Conservation (phyloP, 78 protist species). For the Dictyostelium citrinum region DNA sequence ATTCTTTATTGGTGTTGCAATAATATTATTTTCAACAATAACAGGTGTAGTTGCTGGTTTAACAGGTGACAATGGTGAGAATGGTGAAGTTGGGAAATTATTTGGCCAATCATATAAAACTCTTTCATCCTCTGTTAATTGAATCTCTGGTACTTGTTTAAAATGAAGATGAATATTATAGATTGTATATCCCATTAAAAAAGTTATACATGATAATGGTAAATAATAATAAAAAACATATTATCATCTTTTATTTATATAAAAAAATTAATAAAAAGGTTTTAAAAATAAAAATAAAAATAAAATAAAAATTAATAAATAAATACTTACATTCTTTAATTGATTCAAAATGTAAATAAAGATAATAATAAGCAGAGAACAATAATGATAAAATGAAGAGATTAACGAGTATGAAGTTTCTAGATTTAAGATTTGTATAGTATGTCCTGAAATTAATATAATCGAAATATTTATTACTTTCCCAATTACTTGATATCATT, state of each 20-base stretch:
- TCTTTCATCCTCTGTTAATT: conserved; percentile 47
- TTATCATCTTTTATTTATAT: not conserved
- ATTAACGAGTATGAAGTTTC: not conserved
- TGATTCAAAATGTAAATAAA: not conserved
- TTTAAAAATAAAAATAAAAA: not conserved
- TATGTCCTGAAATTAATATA: conserved; percentile 26
- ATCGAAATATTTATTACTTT: not conserved
- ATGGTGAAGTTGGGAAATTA: conserved; percentile 36
- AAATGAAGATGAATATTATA: conserved; percentile 4
- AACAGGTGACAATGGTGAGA: not conserved
- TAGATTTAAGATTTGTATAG: conserved; percentile 31
- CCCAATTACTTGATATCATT: conserved; percentile 54
- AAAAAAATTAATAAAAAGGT: no score
- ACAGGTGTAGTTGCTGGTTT: not conserved
- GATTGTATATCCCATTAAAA: not conserved
- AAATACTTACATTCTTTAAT: not conserved
- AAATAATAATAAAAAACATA: not conserved
- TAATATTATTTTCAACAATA: no score
- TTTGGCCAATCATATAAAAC: conserved; percentile 48
- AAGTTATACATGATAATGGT: not conserved
- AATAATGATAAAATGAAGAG: not conserved
- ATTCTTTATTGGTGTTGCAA: not conserved
- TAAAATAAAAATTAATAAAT: not conserved
- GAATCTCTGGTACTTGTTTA: conserved; percentile 29
- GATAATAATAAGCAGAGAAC: not conserved